These are phyloP conservation scores for Lumnitzera racemosa DNA, from an alignment of 345 rosid genomes.

Conservation along the genomic window DNA sequence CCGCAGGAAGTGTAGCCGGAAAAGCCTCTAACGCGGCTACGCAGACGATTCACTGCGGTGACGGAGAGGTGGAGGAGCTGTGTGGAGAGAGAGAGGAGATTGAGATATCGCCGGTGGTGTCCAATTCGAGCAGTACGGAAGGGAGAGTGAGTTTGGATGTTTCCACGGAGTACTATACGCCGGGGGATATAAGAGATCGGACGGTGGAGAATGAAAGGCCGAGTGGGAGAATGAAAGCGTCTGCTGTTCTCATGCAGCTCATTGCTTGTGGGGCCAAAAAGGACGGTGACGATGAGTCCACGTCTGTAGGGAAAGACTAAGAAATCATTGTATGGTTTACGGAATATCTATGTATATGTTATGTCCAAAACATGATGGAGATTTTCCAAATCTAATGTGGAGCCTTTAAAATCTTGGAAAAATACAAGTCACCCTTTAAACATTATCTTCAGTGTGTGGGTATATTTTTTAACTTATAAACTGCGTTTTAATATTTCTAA, in stretches of 20 bases:
- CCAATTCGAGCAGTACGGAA: constrained; percentile 27
- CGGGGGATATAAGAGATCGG: constrained; percentile 19
- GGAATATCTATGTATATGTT: constrained; percentile 10
- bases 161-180: background rate
- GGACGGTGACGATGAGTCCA: background rate
- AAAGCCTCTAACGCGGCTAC: constrained; percentile 36
- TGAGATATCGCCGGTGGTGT: constrained; percentile 16
- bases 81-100: constrained; percentile 8
- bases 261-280: constrained; percentile 5
- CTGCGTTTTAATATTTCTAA: too few relatives aligned
- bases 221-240: constrained; percentile 5
- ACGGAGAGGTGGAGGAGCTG: constrained; percentile 2
- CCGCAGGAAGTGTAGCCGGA: background rate
- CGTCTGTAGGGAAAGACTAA: constrained; percentile 9
- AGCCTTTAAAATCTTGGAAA: too few relatives aligned
- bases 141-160: constrained; percentile 15
- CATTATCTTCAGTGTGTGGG: too few relatives aligned
- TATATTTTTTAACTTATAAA: too few relatives aligned
- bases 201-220: constrained; percentile 1
- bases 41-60: constrained; percentile 30
- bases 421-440: too few relatives aligned
- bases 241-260: constrained; percentile 5
- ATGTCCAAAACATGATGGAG: too few relatives aligned
- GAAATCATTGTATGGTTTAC: background rate
- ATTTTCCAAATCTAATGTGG: too few relatives aligned